A percentile compares a stretch with the other conserved stretches of the same genome.
Conservation (phyloP, 2,329 filamentous ascomycete genomes). For the Magnaporthiopsis incrustans region DNA sequence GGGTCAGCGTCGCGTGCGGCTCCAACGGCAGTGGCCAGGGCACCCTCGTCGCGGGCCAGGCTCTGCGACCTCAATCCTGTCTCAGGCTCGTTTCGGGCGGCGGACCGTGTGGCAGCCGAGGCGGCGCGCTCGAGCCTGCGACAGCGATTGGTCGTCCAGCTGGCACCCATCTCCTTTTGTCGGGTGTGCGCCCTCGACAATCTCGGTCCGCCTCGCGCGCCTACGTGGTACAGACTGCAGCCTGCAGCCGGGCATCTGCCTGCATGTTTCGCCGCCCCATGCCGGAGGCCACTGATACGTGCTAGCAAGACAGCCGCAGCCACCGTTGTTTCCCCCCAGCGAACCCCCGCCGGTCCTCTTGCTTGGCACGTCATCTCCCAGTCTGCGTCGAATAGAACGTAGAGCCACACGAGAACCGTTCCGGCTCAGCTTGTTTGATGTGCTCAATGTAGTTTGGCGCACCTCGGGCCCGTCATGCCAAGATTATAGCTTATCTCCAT, state of each 20-base stretch:
- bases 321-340: no score
- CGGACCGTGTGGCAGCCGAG: slow-evolving; percentile 14
- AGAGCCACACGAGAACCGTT: no score
- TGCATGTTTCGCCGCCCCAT: background rate
- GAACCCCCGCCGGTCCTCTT: no score
- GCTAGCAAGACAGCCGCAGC: background rate
- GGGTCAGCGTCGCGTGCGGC: background rate
- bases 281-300: background rate
- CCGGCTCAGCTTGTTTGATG: background rate
- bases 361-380: background rate
- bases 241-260: background rate
- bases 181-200: no score
- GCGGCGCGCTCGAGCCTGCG: slow-evolving; percentile 1
- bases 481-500: background rate
- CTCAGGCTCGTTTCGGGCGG: slow-evolving; percentile 18
- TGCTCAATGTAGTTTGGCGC: background rate
- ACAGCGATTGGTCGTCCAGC: background rate
- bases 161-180: no score
- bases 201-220: no score
- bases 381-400: background rate
- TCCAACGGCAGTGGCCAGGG: background rate
- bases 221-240: background rate
- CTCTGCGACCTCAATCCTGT: slow-evolving; percentile 14
- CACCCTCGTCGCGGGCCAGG: background rate
- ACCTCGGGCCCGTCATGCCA: background rate